These are phyloP conservation scores for Epicoccum nigrum DNA, from an alignment of 2,329 filamentous ascomycete genomes.

Conservation along the genomic window DNA sequence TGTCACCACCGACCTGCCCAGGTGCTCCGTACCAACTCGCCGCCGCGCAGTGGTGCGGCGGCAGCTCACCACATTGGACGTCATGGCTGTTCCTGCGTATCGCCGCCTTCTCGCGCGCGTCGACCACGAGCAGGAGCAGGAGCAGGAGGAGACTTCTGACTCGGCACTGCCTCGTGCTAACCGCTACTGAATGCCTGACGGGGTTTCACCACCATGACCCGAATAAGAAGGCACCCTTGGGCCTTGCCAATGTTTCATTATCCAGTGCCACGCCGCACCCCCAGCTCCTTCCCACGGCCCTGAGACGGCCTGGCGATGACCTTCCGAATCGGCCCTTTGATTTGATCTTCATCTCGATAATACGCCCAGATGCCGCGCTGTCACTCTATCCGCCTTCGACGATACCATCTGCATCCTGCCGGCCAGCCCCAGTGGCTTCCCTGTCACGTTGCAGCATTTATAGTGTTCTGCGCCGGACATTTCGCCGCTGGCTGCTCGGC, in stretches of 20 bases:
- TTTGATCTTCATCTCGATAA: slow-evolving; percentile 10
- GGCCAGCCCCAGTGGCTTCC: slow-evolving; percentile 3
- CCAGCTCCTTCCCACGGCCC: slow-evolving; percentile 8
- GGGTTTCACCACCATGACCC: slow-evolving; percentile 26
- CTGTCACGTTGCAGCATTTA: not conserved
- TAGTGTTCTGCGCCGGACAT: slow-evolving; percentile 7
- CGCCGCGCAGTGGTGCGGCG: not conserved
- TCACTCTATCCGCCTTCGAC: slow-evolving; percentile 7
- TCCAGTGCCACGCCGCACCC: slow-evolving; percentile 26
- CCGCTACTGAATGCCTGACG: slow-evolving; percentile 27
- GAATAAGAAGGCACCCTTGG: slow-evolving; percentile 32
- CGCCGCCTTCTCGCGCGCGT: slow-evolving; percentile 35
- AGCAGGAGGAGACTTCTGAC: too few species aligned
- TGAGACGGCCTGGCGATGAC: not conserved
- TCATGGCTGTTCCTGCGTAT: slow-evolving; percentile 29
- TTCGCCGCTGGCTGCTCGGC: slow-evolving; percentile 26
- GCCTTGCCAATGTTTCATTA: slow-evolving; percentile 33
- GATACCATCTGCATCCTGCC: slow-evolving; percentile 7
- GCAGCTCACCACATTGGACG: slow-evolving; percentile 9
- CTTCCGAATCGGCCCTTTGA: slow-evolving; percentile 12
- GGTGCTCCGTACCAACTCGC: not conserved
- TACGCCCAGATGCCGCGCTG: not conserved
- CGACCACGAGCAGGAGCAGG: slow-evolving; percentile 2
- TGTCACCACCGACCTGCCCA: not conserved
- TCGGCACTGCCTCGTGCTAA: slow-evolving; percentile 37